phyloP scores from a whole-genome alignment of 1,139 yeast species.

The Geotrichum carabidarum region DNA sequence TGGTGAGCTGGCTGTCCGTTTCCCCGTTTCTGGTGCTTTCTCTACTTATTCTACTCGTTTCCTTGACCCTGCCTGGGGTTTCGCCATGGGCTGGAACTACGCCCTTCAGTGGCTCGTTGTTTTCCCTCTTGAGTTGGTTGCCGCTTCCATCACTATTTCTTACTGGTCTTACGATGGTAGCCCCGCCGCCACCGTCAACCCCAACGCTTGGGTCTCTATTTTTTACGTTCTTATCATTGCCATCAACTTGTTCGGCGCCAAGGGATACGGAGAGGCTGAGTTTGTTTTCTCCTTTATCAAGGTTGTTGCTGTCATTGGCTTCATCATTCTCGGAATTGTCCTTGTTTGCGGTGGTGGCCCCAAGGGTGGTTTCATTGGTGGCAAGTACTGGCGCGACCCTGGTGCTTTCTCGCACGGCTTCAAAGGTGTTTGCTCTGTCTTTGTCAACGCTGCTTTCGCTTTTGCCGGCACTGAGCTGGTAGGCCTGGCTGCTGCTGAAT shows the following conservation, averaged over 20 bases:
- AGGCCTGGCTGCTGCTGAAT: constrained; percentile 67
- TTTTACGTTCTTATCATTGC: constrained; percentile 53
- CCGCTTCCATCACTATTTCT: constrained; percentile 66
- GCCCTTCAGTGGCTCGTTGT: constrained; percentile 76
- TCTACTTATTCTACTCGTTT: constrained; percentile 60
- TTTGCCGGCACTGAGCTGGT: constrained; percentile 81
- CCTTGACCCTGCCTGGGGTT: constrained; percentile 73
- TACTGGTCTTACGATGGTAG: constrained; percentile 45
- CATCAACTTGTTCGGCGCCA: constrained; percentile 67
- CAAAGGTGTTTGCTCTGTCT: constrained; percentile 76
- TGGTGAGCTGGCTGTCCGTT: constrained; percentile 69
- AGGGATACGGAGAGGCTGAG: constrained; percentile 76
- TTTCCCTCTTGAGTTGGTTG: constrained; percentile 72
- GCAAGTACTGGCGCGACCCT: constrained; percentile 56
- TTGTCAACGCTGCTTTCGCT: constrained; percentile 84
- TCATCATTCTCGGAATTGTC: constrained; percentile 58
- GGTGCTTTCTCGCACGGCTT: constrained; percentile 63
- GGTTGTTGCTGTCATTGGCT: constrained; percentile 59
- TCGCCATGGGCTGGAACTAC: constrained; percentile 79
- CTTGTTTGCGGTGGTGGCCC: constrained; percentile 69
- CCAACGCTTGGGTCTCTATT: constrained; percentile 63
- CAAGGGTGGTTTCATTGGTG: constrained; percentile 55
- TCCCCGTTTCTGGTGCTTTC: constrained; percentile 71
- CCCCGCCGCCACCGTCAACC: constrained; percentile 24
- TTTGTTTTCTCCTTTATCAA: constrained; percentile 58